These are phyloP conservation scores for Aureobasidium zeae DNA, from an alignment of 2,329 filamentous ascomycete genomes.

Conservation along the genomic window DNA sequence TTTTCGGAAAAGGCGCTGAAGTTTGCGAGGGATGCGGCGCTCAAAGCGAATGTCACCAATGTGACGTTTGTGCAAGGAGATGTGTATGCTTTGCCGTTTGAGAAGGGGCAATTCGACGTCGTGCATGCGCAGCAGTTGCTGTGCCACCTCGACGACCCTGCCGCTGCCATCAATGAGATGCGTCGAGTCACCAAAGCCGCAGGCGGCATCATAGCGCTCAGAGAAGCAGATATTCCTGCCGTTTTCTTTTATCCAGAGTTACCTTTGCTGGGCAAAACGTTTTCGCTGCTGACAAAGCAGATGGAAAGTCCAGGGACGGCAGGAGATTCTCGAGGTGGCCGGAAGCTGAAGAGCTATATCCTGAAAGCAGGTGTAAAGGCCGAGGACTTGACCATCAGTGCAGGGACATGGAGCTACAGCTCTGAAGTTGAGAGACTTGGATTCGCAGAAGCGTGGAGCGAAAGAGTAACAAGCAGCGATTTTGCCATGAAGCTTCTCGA, in stretches of 20 bases:
- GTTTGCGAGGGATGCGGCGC: constrained; percentile 26
- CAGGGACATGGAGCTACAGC: constrained; percentile 36
- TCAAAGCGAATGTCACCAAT: constrained; percentile 27
- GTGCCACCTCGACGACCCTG: constrained; percentile 45
- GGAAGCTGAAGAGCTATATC: constrained; percentile 19
- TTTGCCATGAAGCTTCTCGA: constrained; percentile 31
- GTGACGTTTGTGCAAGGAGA: constrained; percentile 30
- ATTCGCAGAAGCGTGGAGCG: constrained; percentile 29
- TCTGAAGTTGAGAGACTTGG: constrained; percentile 30
- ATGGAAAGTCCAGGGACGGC: constrained; percentile 16
- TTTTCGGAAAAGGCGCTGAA: constrained; percentile 29
- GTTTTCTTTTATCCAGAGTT: constrained; percentile 17
- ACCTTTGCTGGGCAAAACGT: not conserved
- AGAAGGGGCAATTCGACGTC: constrained; percentile 47
- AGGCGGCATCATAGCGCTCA: constrained; percentile 45
- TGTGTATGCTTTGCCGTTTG: constrained; percentile 35
- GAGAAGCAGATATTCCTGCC: constrained; percentile 29
- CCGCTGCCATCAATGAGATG: constrained; percentile 45
- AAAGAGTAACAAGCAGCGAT: constrained; percentile 20
- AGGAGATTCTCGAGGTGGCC: constrained; percentile 18
- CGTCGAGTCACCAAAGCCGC: constrained; percentile 42
- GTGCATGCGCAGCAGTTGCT: constrained; percentile 52
- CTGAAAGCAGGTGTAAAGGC: constrained; percentile 21
- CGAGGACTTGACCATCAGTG: constrained; percentile 30
- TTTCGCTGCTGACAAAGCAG: constrained; percentile 3